Base-by-base conservation (phyloP, 495 filamentous ascomycete species). In the Penicillium fimorum region DNA sequence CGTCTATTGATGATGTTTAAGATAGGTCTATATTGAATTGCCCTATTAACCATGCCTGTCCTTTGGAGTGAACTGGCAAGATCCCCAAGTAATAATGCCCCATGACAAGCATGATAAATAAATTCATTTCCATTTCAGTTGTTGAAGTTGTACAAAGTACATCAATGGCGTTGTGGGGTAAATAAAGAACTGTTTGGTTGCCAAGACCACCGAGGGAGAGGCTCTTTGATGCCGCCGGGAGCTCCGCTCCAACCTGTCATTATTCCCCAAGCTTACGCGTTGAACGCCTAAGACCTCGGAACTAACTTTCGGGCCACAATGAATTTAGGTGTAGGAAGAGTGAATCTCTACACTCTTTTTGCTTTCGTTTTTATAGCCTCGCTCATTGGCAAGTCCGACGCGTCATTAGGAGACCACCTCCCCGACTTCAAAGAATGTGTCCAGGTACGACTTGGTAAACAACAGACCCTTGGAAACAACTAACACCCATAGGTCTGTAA, bases 341-440 rank as follows among this genome's bases (percentile, higher is more conserved):
- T 56, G 56, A 65, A 62, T 24, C n/a, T 62, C 29, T 61, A 43
- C 45, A 58, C 50, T 52, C 56, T 66, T 15, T 59, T 74, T 11
- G 45, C 75, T 37, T 56, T 81, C 41, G 35, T 79, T 47, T 51
- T 72, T 12, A 50, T 79, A 47, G 67, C 76, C 33, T 62, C 83
- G 42, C 70, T 87, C 25, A 60, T 75, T 43, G 65, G 70, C 15
- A 70, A 76, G 35, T 83, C 77, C 7, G 70, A 73, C 30, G 94
- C 92, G 25, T 96, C 92, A 17, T 62, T 86, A 45, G 94, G 94
- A 53, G 94, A 98, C 70, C 82, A 85, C 47, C 78, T 97, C 43
- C 90, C 91, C 12, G 93, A 96, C 62, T 98, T 98, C 70, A 81
- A 77, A 64, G 81, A 90, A 73, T 98, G 94, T 72, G 86, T 98